Evolutionary conservation across 2,329 filamentous ascomycete genomes (phyloP).

Genomic region (Aspergillus hiratsukae): DNA sequence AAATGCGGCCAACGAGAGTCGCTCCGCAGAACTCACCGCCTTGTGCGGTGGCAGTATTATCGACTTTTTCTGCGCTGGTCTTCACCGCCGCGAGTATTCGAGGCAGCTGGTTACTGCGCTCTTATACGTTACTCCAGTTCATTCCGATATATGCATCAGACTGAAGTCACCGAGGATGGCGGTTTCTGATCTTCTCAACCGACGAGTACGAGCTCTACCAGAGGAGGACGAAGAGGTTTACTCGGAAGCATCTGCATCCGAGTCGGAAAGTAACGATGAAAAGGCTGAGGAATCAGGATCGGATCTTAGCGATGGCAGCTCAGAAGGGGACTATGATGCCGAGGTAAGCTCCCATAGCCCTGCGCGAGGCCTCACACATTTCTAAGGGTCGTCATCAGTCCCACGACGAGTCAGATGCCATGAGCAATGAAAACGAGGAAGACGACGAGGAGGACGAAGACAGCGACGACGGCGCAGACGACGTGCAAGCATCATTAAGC

Average conservation of each 20-base stretch:
- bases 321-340: conserved; percentile 8
- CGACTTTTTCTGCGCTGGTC: conserved; percentile 15
- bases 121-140: background rate
- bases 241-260: conserved; percentile 25
- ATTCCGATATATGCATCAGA: background rate
- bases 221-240: conserved; percentile 41
- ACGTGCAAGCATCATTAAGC: conserved; percentile 42
- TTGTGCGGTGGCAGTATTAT: conserved; percentile 23
- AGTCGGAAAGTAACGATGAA: conserved; percentile 15
- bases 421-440: conserved; percentile 38
- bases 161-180: conserved; percentile 23
- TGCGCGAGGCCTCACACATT: background rate
- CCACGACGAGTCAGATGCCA: conserved; percentile 23
- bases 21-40: conserved; percentile 18
- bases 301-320: conserved; percentile 10
- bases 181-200: conserved; percentile 36
- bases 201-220: conserved; percentile 38
- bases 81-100: background rate
- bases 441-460: conserved; percentile 34
- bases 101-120: background rate
- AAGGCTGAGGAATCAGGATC: conserved; percentile 12
- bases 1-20: background rate
- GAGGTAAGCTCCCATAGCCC: background rate
- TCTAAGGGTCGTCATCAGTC: background rate
- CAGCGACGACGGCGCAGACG: conserved; percentile 31